These are phyloP conservation scores for Mesostigma viride DNA, from an alignment of 139 green algal species.

Conservation along the genomic window DNA sequence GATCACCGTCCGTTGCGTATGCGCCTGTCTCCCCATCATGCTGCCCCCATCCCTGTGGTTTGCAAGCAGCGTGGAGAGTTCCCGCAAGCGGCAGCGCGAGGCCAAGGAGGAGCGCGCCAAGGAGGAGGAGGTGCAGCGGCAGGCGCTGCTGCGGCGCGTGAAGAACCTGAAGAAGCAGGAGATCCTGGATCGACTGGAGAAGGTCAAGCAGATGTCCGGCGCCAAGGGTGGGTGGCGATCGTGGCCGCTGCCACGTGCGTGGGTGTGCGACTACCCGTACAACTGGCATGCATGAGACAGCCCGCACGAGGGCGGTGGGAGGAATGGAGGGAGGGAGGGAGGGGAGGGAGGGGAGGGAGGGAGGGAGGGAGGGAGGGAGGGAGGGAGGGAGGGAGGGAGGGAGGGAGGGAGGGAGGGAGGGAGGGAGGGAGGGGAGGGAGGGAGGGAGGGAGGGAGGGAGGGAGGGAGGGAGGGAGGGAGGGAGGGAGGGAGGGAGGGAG, in stretches of 20 bases:
- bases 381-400: neutral
- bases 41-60: too few relatives aligned
- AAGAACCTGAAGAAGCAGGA: conserved; percentile 86
- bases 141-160: conserved; percentile 62
- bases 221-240: neutral
- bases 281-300: too few relatives aligned
- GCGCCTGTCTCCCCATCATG: too few relatives aligned
- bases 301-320: too few relatives aligned
- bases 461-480: neutral
- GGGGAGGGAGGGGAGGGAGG: conserved; percentile 3
- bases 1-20: too few relatives aligned
- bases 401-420: too few relatives aligned
- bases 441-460: neutral
- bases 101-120: conserved; percentile 31
- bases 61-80: too few relatives aligned
- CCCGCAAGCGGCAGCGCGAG: conserved; percentile 17
- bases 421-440: neutral
- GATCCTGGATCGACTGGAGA: conserved; percentile 44
- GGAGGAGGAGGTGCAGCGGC: conserved; percentile 32
- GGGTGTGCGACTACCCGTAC: too few relatives aligned
- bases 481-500: too few relatives aligned
- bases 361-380: neutral
- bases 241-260: too few relatives aligned
- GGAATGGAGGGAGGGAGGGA: conserved; percentile 17
- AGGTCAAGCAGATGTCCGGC: conserved; percentile 21